Conservation (phyloP, 495 filamentous ascomycete species). For the Aspergillus mulundensis region DNA sequence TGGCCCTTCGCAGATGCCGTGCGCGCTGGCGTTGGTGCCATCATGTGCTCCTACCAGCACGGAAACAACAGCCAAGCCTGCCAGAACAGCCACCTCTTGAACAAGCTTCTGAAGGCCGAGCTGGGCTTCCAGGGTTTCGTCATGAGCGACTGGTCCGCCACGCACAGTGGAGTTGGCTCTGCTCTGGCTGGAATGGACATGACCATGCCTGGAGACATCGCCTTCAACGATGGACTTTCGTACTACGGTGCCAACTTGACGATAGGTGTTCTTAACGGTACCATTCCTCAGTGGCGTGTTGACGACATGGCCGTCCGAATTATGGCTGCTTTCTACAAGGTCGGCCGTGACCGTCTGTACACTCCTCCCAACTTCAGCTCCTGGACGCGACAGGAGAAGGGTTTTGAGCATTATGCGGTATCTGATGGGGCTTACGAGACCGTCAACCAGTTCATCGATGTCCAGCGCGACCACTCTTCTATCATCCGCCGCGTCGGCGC, state of each 20-base stretch:
- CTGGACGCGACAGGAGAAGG: constrained; percentile 76
- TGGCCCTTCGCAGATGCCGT: constrained; percentile 81
- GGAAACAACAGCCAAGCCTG: constrained; percentile 69
- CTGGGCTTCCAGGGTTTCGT: constrained; percentile 93
- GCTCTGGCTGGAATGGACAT: constrained; percentile 88
- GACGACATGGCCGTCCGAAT: constrained; percentile 93
- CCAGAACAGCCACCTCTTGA: constrained; percentile 68
- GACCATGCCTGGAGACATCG: constrained; percentile 88
- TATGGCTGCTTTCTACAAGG: constrained; percentile 90
- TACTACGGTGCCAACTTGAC: constrained; percentile 90
- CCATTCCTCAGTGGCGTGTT: constrained; percentile 82
- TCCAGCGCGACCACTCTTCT: constrained; percentile 66
- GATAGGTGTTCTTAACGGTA: constrained; percentile 81
- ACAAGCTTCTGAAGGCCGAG: constrained; percentile 84
- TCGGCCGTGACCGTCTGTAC: constrained; percentile 61
- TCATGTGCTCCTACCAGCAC: constrained; percentile 96
- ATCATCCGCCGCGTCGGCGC: constrained; percentile 72
- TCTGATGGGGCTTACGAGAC: constrained; percentile 52
- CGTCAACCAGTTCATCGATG: constrained; percentile 84
- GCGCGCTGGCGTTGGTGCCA: constrained; percentile 67
- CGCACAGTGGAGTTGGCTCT: constrained; percentile 74
- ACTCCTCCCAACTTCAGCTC: constrained; percentile 81
- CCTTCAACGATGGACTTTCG: constrained; percentile 65
- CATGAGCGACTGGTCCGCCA: constrained; percentile 86
- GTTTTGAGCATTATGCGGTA: constrained; percentile 60